Base-by-base conservation (phyloP, 2,329 filamentous ascomycete species). In the Verticillium tricorpus region DNA sequence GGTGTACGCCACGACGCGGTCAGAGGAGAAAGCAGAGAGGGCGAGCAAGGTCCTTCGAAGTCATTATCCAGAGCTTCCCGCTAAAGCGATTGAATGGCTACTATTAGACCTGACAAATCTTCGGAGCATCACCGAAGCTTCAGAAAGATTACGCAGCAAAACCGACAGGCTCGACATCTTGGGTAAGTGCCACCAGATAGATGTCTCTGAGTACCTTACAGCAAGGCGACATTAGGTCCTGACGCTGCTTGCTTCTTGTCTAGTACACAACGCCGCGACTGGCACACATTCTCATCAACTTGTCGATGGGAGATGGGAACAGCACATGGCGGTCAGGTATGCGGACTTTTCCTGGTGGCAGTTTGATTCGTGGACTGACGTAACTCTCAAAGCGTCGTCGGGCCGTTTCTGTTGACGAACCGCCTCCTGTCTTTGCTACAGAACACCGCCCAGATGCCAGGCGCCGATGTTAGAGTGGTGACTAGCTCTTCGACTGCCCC, bases 221-320 rank as follows among this genome's bases (percentile, higher is more conserved):
- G 12, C 2, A 39, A 15, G 7, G 37, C 14, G 9, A 22, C 28
- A 25, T 7, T 14, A 17, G 11, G 7, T 2, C 5, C 52, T 59
- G 56, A 55, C 25, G 7, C 9, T 12, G 31, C 22, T 14, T 5
- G 15, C n/a, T n/a, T 3, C 3, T 52, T 52, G 7, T 9, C 5
- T 32, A 72, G 70, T 72, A 12, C 69, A 71, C 61, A 72, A 69
- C 37, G 65, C 65, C 1, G 67, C 66, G 11, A 56, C 35, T 2
- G 35, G 45, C 3, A 58, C 61, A 4, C 19, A 22, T 1, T 55
- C 58, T 0, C 56, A 56, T 2, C 59, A 69, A 19, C 54, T 57
- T 1, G 60, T 60, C 3, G 63, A 60, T 1, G 62, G 54, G 0
- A 64, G 64, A 17, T 72, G 67, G 64, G 70, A 72, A 52, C 37